A percentile compares a stretch with the other conserved stretches of the same genome.
phyloP scores from a whole-genome alignment of 441 rosid species.

The Raphanus hybrid region DNA sequence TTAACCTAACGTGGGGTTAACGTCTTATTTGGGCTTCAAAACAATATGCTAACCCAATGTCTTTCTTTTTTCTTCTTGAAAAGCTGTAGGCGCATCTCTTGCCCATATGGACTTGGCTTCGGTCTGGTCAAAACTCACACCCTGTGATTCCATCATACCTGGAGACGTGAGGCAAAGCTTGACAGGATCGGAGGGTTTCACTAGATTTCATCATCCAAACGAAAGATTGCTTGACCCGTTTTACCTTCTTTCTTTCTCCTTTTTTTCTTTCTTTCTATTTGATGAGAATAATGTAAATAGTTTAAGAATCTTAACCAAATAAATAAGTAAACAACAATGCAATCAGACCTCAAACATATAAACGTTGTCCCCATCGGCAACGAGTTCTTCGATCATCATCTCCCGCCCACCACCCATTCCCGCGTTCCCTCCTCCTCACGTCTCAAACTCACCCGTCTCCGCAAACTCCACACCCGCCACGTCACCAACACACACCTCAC shows the following conservation, averaged over 20 bases:
- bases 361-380: constrained; percentile 75
- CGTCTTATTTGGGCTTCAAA: too few relatives aligned
- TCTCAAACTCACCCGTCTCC: constrained; percentile 64
- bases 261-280: not conserved
- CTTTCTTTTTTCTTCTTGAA: too few relatives aligned
- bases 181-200: too few relatives aligned
- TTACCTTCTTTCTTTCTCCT: not conserved
- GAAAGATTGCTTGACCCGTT: constrained; percentile 27
- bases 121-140: too few relatives aligned
- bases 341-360: constrained; percentile 67
- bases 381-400: constrained; percentile 56
- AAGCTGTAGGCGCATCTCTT: too few relatives aligned
- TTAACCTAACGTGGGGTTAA: too few relatives aligned
- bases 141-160: too few relatives aligned
- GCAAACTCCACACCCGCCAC: constrained; percentile 70
- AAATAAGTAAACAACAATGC: constrained; percentile 45
- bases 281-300: not conserved
- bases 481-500: constrained; percentile 67
- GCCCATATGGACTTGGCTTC: too few relatives aligned
- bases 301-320: not conserved
- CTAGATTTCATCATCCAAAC: not conserved
- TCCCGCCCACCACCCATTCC: constrained; percentile 45
- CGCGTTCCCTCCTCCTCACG: constrained; percentile 66
- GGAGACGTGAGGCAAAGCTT: too few relatives aligned
- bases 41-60: too few relatives aligned